Evolutionary conservation across 1,284 basidiomycete species (phyloP).

Genomic region (Termitomyces sp.): DNA sequence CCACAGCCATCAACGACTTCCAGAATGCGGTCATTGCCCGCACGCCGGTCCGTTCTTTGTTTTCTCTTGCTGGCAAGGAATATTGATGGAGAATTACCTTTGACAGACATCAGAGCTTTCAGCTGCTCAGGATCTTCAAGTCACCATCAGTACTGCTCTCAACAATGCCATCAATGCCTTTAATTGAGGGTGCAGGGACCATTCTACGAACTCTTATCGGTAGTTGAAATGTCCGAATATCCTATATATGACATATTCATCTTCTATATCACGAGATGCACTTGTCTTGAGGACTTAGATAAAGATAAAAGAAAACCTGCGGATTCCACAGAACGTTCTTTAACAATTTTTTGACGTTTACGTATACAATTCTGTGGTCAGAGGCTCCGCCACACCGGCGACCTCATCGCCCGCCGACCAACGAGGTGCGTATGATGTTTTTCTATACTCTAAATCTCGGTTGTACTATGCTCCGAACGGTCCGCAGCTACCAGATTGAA

Average conservation of each 20-base stretch:
- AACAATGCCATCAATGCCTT: constrained; percentile 19
- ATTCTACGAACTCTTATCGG: neutral
- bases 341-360: too few relatives aligned
- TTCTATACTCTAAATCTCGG: too few relatives aligned
- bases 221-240: neutral
- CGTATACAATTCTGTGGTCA: too few relatives aligned
- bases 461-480: too few relatives aligned
- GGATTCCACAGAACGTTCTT: too few relatives aligned
- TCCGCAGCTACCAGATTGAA: too few relatives aligned
- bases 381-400: too few relatives aligned
- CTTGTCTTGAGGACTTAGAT: too few relatives aligned
- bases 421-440: too few relatives aligned
- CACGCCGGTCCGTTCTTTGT: constrained; percentile 18
- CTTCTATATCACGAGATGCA: too few relatives aligned
- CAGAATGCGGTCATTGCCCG: constrained; percentile 18
- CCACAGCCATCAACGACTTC: constrained; percentile 14
- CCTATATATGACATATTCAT: neutral
- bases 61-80: neutral
- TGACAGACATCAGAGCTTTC: constrained; percentile 1
- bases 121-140: constrained; percentile 11
- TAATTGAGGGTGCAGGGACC: neutral
- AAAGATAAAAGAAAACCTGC: too few relatives aligned
- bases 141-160: constrained; percentile 12
- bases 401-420: too few relatives aligned
- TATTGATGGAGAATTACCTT: neutral